These are phyloP conservation scores for Collybiopsis confluens DNA, from an alignment of 768 basidiomycete species.

Conservation along the genomic window DNA sequence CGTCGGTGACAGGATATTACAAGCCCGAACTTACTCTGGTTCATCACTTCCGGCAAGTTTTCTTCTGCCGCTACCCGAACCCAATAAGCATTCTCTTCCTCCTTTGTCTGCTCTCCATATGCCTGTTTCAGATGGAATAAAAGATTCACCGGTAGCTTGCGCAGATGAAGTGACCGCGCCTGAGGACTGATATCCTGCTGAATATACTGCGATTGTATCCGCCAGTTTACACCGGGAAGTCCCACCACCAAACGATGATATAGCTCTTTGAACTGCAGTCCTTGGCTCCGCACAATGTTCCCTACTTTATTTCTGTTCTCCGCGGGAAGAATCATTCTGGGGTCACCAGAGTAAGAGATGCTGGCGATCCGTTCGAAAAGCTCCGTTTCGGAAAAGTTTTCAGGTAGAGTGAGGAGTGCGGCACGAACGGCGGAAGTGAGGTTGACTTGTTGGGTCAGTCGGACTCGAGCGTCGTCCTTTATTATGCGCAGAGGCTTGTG, in stretches of 20 bases:
- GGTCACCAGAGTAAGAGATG: conserved; percentile 86
- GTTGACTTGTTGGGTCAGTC: conserved; percentile 91
- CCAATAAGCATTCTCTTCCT: conserved; percentile 78
- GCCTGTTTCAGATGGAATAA: conserved; percentile 49
- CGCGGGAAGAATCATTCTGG: conserved; percentile 89
- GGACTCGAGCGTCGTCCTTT: conserved; percentile 87
- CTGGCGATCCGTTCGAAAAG: conserved; percentile 85
- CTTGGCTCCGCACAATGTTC: conserved; percentile 86
- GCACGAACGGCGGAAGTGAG: conserved; percentile 85
- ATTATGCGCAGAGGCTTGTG: conserved; percentile 96
- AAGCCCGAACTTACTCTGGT: conserved; percentile 45
- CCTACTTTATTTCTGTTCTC: conserved; percentile 94
- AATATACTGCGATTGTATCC: conserved; percentile 40
- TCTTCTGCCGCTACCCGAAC: conserved; percentile 60
- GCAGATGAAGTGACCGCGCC: conserved; percentile 68
- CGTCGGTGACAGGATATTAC: neutral
- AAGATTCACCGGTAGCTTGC: conserved; percentile 72
- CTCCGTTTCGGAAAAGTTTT: conserved; percentile 73
- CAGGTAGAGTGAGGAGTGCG: conserved; percentile 83
- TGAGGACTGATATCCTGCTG: conserved; percentile 73
- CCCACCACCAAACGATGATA: conserved; percentile 79
- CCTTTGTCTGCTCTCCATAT: conserved; percentile 43
- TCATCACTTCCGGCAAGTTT: conserved; percentile 64
- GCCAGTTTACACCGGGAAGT: conserved; percentile 79
- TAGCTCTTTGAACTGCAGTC: conserved; percentile 79